Evolutionary conservation across 352 stramenopile genomes (phyloP).

Genomic region (Globisporangium okanoganense): DNA sequence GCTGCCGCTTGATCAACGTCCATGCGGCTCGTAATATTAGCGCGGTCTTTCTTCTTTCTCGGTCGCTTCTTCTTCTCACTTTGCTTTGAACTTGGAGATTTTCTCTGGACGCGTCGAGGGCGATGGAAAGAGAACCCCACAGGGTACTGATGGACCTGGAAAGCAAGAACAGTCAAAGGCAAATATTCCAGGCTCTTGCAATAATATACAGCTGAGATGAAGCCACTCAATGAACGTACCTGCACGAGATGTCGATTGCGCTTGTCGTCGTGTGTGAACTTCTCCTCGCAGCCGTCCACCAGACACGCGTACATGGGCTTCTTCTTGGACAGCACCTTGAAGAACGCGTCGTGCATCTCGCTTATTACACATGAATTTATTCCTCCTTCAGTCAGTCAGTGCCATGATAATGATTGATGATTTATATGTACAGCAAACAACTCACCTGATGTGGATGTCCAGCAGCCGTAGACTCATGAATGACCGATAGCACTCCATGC

Average conservation of each 20-base stretch:
- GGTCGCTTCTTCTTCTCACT: slow-evolving; percentile 27
- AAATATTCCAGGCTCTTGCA: not conserved
- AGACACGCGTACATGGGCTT: slow-evolving; percentile 58
- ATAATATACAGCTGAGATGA: not conserved
- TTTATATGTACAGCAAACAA: no score
- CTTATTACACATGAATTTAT: no score
- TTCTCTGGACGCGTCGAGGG: slow-evolving; percentile 4
- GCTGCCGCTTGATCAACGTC: slow-evolving; percentile 17
- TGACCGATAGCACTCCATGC: slow-evolving; percentile 40
- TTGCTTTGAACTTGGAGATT: slow-evolving; percentile 8
- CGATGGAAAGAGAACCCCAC: slow-evolving; percentile 35
- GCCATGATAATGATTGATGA: no score
- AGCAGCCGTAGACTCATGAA: slow-evolving; percentile 49
- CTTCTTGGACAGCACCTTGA: slow-evolving; percentile 55
- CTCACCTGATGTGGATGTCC: slow-evolving; percentile 54
- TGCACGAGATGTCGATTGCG: slow-evolving; percentile 35
- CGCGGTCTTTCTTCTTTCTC: slow-evolving; percentile 24
- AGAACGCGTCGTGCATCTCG: slow-evolving; percentile 63
- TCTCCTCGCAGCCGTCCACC: slow-evolving; percentile 41
- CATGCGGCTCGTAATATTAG: slow-evolving; percentile 13
- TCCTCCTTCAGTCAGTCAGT: no score
- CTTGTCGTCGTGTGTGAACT: slow-evolving; percentile 52
- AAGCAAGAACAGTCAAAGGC: not conserved
- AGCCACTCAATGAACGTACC: slow-evolving; percentile 4
- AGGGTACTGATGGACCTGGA: slow-evolving; percentile 37